Evolutionary conservation across 2,329 filamentous ascomycete genomes (phyloP).

Genomic region (Penicillium sp.): DNA sequence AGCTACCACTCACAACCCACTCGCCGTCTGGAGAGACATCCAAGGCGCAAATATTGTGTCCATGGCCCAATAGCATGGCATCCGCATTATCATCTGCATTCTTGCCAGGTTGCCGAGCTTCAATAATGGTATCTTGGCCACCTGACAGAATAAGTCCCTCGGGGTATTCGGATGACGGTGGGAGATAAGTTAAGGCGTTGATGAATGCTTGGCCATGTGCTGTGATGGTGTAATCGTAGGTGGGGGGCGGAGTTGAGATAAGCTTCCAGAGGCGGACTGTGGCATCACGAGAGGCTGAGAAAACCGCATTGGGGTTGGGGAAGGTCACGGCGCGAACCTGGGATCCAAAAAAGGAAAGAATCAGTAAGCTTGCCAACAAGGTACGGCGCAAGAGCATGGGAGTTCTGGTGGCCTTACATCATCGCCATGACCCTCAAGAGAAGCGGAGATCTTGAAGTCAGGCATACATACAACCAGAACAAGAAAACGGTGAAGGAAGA

Average conservation of each 20-base stretch:
- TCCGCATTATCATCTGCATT: slow-evolving; percentile 74
- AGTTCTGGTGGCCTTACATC: slow-evolving; percentile 64
- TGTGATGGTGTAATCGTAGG: slow-evolving; percentile 74
- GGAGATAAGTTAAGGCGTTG: slow-evolving; percentile 77
- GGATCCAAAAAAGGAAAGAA: slow-evolving; percentile 48
- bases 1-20: slow-evolving; percentile 85
- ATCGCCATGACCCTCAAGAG: slow-evolving; percentile 83
- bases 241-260: slow-evolving; percentile 62
- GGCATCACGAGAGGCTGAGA: slow-evolving; percentile 88
- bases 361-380: slow-evolving; percentile 53
- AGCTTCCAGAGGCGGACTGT: slow-evolving; percentile 85
- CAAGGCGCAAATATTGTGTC: slow-evolving; percentile 82
- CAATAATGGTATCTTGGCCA: slow-evolving; percentile 89
- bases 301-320: slow-evolving; percentile 66
- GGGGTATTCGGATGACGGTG: slow-evolving; percentile 65
- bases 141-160: slow-evolving; percentile 83
- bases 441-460: slow-evolving; percentile 91
- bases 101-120: slow-evolving; percentile 73
- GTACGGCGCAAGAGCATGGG: slow-evolving; percentile 15
- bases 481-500: background rate
- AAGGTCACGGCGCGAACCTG: slow-evolving; percentile 87
- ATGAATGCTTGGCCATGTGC: slow-evolving; percentile 82
- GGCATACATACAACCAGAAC: slow-evolving; percentile 55
- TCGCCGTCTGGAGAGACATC: slow-evolving; percentile 71
- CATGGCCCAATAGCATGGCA: slow-evolving; percentile 80